A percentile compares a stretch with the other conserved stretches of the same genome.
These are phyloP conservation scores for Xylaria sp. DNA, from an alignment of 2,329 filamentous ascomycete species.

Conservation along the genomic window DNA sequence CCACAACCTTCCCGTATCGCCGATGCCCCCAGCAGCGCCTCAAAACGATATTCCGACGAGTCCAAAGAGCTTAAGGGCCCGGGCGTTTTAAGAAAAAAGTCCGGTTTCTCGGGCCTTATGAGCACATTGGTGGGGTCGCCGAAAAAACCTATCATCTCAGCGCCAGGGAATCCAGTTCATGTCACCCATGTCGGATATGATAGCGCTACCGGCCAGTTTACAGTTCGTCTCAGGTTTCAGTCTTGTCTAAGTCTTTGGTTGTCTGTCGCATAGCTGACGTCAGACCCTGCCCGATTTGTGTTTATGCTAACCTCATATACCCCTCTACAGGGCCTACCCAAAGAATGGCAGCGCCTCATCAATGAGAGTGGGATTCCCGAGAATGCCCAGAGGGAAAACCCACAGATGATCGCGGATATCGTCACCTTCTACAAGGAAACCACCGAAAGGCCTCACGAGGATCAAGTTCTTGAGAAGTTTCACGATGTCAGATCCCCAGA, in stretches of 20 bases:
- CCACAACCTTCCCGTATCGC: conserved; percentile 46
- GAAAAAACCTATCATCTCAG: conserved; percentile 92
- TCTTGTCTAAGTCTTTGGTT: conserved; percentile 6
- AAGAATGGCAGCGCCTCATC: conserved; percentile 96
- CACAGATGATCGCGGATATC: conserved; percentile 93
- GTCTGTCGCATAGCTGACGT: not conserved
- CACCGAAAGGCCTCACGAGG: conserved; percentile 77
- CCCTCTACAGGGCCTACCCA: conserved; percentile 76
- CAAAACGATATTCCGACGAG: conserved; percentile 83
- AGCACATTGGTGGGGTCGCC: conserved; percentile 83
- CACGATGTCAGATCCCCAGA: conserved; percentile 76
- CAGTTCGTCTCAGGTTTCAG: conserved; percentile 62
- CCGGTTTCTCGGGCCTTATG: conserved; percentile 86
- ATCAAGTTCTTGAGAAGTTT: conserved; percentile 95
- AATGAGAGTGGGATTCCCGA: conserved; percentile 96
- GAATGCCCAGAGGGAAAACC: conserved; percentile 93
- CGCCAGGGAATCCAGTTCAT: conserved; percentile 95
- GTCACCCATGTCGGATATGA: conserved; percentile 98
- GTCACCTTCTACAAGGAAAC: conserved; percentile 98
- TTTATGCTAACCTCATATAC: conserved; percentile 27
- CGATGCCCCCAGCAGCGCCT: conserved; percentile 56
- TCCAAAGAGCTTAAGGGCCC: conserved; percentile 65
- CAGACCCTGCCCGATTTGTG: conserved; percentile 6
- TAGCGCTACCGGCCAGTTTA: conserved; percentile 94
- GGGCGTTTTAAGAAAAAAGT: conserved; percentile 76